phyloP scores from a whole-genome alignment of 257 asterid species.

The Capsicum chinense region DNA sequence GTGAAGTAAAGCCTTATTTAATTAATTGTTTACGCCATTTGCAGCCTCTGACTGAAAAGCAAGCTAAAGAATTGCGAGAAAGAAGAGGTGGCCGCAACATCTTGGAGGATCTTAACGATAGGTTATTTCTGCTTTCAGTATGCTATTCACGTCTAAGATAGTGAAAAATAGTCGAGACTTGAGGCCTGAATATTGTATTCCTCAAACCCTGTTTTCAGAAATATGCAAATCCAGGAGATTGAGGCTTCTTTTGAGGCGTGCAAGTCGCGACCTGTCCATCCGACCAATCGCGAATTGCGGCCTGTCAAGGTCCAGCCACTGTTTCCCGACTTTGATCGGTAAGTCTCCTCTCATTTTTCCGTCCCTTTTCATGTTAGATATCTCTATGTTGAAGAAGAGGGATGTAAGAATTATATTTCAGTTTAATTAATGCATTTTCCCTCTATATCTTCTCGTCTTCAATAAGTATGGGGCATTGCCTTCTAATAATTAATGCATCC shows the following conservation, averaged over 20 bases:
- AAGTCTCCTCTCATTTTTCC: conserved; percentile 18
- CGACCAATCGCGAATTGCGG: conserved; percentile 59
- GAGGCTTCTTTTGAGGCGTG: conserved; percentile 80
- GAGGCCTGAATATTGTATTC: conserved; percentile 4
- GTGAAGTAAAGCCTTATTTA: conserved; percentile 23
- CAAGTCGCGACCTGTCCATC: conserved; percentile 81
- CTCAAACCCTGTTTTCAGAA: conserved; percentile 51
- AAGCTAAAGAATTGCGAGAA: conserved; percentile 91
- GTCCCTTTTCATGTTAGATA: conserved; percentile 26
- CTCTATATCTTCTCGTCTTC: not conserved
- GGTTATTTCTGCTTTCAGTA: conserved; percentile 57
- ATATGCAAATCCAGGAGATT: conserved; percentile 73
- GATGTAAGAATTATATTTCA: conserved; percentile 6
- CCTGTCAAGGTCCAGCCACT: conserved; percentile 80
- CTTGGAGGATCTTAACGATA: conserved; percentile 79
- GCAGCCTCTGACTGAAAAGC: conserved; percentile 90
- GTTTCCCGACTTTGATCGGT: conserved; percentile 86
- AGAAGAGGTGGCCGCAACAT: conserved; percentile 60
- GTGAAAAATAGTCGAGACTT: conserved; percentile 24
- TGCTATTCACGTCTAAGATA: conserved; percentile 25
- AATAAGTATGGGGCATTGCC: not conserved
- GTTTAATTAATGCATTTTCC: not conserved
- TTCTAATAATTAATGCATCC: conserved; percentile 19
- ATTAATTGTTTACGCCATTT: conserved; percentile 31
- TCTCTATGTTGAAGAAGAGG: not conserved